Evolutionary conservation across 2,329 filamentous ascomycete genomes (phyloP).

Genomic region (Trichoderma endophyticum): DNA sequence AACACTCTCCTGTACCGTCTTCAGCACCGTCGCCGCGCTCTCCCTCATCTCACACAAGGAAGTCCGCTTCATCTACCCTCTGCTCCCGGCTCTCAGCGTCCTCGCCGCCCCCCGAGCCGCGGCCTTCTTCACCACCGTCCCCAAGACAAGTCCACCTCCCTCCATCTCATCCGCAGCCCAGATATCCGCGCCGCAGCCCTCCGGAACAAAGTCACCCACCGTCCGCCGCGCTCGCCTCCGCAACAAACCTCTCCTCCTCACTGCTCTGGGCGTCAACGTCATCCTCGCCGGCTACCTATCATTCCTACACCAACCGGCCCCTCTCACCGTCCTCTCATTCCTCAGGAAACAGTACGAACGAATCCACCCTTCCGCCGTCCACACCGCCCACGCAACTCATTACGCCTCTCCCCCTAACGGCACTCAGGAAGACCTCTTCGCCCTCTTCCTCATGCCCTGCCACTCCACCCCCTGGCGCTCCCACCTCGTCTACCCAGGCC

Average conservation of each 20-base stretch:
- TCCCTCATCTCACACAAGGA: constrained; percentile 92
- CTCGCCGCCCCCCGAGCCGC: constrained; percentile 67
- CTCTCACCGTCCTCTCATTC: constrained; percentile 69
- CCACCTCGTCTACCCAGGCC: constrained; percentile 70
- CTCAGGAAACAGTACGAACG: constrained; percentile 71
- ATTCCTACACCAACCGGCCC: constrained; percentile 74
- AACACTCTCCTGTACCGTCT: constrained; percentile 54
- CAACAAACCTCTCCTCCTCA: constrained; percentile 54
- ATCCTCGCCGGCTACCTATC: constrained; percentile 71
- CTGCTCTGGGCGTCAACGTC: constrained; percentile 63
- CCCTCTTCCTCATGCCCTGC: constrained; percentile 89
- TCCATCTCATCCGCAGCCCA: constrained; percentile 12
- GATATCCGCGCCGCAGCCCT: not conserved
- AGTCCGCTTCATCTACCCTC: constrained; percentile 91
- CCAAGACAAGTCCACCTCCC: constrained; percentile 26
- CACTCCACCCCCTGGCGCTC: constrained; percentile 95
- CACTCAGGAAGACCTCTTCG: constrained; percentile 50
- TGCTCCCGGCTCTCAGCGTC: constrained; percentile 82
- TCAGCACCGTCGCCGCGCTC: constrained; percentile 60
- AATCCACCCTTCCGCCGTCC: constrained; percentile 42
- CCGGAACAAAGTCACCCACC: constrained; percentile 21
- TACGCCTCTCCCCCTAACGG: constrained; percentile 26
- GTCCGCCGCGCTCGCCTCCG: constrained; percentile 37
- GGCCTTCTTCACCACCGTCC: constrained; percentile 56
- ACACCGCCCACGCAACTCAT: constrained; percentile 23